Percentiles rank a stretch among this genome's conserved stretches.
These are phyloP conservation scores for Nicotiana benthamiana DNA, from an alignment of 257 asterid species.

Conservation along the genomic window DNA sequence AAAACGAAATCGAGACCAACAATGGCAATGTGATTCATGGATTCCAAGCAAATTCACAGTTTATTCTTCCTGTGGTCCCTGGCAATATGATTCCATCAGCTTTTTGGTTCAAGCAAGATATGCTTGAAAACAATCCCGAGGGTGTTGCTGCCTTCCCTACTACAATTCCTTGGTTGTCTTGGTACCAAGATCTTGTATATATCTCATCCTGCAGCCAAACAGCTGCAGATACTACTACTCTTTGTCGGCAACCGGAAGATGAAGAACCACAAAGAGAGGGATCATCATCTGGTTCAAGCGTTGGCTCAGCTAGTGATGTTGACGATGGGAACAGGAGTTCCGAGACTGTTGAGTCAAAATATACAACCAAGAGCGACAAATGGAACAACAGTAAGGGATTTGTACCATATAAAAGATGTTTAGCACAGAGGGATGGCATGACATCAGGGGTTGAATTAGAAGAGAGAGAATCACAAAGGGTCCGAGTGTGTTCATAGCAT, in stretches of 20 bases:
- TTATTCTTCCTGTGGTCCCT: constrained; percentile 23
- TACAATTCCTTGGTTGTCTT: constrained; percentile 38
- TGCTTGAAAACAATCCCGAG: constrained; percentile 14
- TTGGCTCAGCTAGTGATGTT: constrained; percentile 4
- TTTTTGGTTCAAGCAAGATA: constrained; percentile 20
- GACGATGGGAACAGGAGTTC: constrained; percentile 10
- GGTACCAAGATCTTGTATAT: constrained; percentile 28
- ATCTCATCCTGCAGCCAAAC: constrained; percentile 20
- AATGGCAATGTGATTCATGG: constrained; percentile 8
- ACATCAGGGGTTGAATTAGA: constrained; percentile 36
- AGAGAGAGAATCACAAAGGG: constrained; percentile 36
- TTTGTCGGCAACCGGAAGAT: constrained; percentile 1
- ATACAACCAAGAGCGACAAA: neutral
- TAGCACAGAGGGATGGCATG: constrained; percentile 43
- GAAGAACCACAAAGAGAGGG: constrained; percentile 22
- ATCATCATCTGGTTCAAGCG: constrained; percentile 18
- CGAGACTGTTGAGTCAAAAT: constrained; percentile 22
- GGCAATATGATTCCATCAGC: constrained; percentile 18
- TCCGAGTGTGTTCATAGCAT: constrained; percentile 56
- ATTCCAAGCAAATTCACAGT: constrained; percentile 20
- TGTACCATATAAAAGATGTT: constrained; percentile 61
- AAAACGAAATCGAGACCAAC: constrained; percentile 13
- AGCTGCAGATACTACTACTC: constrained; percentile 7
- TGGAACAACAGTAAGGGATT: constrained; percentile 39
- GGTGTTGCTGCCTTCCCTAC: constrained; percentile 19